Percentiles rank a stretch among this genome's conserved stretches.
Evolutionary conservation across 805 yeast genomes (phyloP).

Genomic region (Myxozyma geophila): DNA sequence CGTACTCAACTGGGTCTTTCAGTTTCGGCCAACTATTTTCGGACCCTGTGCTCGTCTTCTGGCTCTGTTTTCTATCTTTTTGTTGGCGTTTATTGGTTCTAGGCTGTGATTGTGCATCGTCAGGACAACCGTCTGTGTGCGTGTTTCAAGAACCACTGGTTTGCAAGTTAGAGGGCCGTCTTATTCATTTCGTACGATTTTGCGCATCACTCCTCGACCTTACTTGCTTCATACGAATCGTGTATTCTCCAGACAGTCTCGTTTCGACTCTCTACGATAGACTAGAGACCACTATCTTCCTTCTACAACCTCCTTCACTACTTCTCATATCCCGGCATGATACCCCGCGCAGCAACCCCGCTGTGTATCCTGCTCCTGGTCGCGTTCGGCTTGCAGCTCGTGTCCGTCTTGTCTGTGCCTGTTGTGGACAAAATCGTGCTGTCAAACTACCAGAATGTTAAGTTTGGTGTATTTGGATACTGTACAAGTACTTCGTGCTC

Average conservation of each 20-base stretch:
- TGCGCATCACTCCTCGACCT: too few species aligned
- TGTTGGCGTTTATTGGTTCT: too few species aligned
- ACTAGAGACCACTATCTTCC: not conserved
- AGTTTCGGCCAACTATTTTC: not conserved
- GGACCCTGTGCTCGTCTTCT: not conserved
- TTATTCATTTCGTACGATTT: too few species aligned
- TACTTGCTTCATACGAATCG: too few species aligned
- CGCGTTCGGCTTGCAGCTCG: constrained; percentile 61
- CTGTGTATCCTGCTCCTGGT: constrained; percentile 48
- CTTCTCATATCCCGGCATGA: constrained; percentile 6
- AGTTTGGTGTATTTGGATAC: constrained; percentile 74
- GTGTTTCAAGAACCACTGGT: too few species aligned
- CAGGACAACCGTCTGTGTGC: too few species aligned
- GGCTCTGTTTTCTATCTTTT: too few species aligned
- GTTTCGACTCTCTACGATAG: too few species aligned
- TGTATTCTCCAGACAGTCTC: too few species aligned
- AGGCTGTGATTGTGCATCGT: too few species aligned
- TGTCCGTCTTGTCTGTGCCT: constrained; percentile 67
- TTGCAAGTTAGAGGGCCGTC: too few species aligned
- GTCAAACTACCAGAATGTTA: constrained; percentile 54
- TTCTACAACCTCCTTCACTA: not conserved
- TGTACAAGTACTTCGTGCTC: constrained; percentile 54
- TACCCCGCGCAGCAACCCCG: constrained; percentile 39
- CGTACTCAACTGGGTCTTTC: not conserved
- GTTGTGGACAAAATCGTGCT: constrained; percentile 55